Conservation (phyloP, 345 rosid genomes). For the Chamaenerion angustifolium region DNA sequence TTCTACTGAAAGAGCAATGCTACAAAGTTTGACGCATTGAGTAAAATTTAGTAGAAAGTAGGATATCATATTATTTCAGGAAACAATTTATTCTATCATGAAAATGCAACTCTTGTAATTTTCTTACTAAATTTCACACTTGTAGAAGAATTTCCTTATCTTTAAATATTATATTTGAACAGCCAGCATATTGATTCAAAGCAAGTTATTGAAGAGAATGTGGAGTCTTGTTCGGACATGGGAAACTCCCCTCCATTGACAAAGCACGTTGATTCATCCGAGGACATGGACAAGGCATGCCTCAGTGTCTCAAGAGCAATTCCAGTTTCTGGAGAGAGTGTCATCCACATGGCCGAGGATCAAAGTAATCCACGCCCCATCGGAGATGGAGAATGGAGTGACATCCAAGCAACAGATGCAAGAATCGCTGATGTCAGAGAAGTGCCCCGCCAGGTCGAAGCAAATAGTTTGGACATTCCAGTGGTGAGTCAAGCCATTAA, state of each 20-base stretch:
- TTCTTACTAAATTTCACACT: too few species aligned
- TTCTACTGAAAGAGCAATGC: too few species aligned
- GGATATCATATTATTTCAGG: too few species aligned
- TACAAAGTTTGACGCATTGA: too few species aligned
- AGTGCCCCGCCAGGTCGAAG: conserved; percentile 38
- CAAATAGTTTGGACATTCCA: conserved; percentile 65
- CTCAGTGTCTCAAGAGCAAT: conserved; percentile 48
- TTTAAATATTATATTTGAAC: conserved; percentile 9
- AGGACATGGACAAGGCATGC: conserved; percentile 85
- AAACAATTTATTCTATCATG: too few species aligned
- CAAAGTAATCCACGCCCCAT: conserved; percentile 41
- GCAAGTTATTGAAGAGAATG: conserved; percentile 72
- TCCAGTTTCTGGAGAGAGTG: conserved; percentile 38
- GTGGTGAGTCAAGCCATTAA: conserved; percentile 33
- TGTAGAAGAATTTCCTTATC: too few species aligned
- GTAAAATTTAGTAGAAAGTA: too few species aligned
- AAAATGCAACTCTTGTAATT: too few species aligned
- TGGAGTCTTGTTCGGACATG: conserved; percentile 31
- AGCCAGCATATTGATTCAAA: conserved; percentile 73
- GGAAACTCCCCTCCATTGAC: conserved; percentile 12
- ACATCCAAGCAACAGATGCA: conserved; percentile 81
- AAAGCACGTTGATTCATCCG: conserved; percentile 52
- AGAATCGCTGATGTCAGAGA: conserved; percentile 73
- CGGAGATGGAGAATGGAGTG: conserved; percentile 70
- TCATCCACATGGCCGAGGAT: conserved; percentile 51